Percentiles rank a stretch among this genome's conserved stretches.
Conservation (phyloP, 345 rosid species). For the Melaleuca alternifolia region DNA sequence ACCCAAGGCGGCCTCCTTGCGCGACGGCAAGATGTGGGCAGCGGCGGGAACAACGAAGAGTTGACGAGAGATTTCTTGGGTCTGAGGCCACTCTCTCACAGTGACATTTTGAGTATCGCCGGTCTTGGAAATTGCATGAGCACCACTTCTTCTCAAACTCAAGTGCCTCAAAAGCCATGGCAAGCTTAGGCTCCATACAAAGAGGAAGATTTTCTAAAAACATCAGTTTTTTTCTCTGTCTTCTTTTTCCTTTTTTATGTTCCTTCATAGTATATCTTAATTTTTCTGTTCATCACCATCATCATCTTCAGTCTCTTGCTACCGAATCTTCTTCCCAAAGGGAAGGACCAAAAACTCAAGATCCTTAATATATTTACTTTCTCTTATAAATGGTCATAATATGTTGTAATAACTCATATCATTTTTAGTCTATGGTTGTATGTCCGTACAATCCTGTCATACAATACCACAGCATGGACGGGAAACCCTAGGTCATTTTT, state of each 20-base stretch:
- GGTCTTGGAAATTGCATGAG: constrained; percentile 53
- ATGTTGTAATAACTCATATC: background rate
- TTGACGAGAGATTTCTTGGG: constrained; percentile 91
- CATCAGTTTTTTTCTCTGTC: background rate
- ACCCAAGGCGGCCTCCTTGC: background rate
- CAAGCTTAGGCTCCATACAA: constrained; percentile 33
- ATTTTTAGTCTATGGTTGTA: background rate
- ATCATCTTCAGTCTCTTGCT: background rate
- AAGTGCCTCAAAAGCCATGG: constrained; percentile 35
- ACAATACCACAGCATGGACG: background rate
- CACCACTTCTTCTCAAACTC: constrained; percentile 26
- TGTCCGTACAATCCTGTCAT: background rate
- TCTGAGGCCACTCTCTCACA: constrained; percentile 55
- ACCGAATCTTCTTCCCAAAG: constrained; percentile 23
- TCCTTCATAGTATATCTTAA: background rate
- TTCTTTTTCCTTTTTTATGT: background rate
- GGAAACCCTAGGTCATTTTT: background rate
- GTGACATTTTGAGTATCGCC: constrained; percentile 58
- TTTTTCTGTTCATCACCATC: background rate
- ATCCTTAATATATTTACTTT: background rate
- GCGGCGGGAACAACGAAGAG: constrained; percentile 26
- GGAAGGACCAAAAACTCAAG: constrained; percentile 21
- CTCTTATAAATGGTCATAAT: background rate
- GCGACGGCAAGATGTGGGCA: background rate
- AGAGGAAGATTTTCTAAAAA: background rate